Percentiles rank a stretch among this genome's conserved stretches.
Evolutionary conservation across 2,329 filamentous ascomycete species (phyloP).

Genomic region (Diaporthe vaccinii): DNA sequence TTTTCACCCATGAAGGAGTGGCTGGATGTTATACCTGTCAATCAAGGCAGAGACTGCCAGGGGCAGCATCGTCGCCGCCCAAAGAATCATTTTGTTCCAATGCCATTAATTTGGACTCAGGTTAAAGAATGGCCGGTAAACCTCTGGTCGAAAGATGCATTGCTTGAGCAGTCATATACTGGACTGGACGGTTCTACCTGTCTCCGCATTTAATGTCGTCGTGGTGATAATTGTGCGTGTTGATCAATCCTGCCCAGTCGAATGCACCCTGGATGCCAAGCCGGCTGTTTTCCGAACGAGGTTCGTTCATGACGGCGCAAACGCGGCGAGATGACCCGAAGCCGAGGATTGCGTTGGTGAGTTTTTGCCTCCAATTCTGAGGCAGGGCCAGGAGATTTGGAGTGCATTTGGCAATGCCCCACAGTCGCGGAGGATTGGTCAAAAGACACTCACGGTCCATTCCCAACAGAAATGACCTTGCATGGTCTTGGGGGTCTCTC

Average conservation of each 20-base stretch:
- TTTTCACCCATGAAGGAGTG: not conserved
- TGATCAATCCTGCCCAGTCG: not conserved
- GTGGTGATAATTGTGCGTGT: not conserved
- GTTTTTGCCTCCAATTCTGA: conserved; percentile 27
- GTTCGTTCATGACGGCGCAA: conserved; percentile 1
- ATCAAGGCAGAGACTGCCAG: not conserved
- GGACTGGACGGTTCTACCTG: not conserved
- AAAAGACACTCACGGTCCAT: too few relatives aligned
- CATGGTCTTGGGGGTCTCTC: not conserved
- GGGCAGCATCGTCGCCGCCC: not conserved
- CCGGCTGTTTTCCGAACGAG: conserved; percentile 28
- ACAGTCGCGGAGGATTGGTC: not conserved
- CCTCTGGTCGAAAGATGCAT: not conserved
- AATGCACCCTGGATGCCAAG: conserved; percentile 20
- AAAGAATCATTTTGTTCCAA: not conserved
- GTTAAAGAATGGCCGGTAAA: not conserved
- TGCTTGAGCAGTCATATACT: not conserved
- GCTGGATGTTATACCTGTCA: not conserved
- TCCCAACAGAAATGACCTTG: not conserved
- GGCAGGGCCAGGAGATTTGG: not conserved
- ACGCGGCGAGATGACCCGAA: conserved; percentile 29
- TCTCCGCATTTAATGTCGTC: not conserved
- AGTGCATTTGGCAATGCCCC: not conserved
- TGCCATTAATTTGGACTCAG: not conserved
- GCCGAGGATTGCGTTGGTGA: not conserved